These are phyloP conservation scores for Pseudopediastrum boryanum DNA, from an alignment of 139 green algal genomes.

Conservation along the genomic window DNA sequence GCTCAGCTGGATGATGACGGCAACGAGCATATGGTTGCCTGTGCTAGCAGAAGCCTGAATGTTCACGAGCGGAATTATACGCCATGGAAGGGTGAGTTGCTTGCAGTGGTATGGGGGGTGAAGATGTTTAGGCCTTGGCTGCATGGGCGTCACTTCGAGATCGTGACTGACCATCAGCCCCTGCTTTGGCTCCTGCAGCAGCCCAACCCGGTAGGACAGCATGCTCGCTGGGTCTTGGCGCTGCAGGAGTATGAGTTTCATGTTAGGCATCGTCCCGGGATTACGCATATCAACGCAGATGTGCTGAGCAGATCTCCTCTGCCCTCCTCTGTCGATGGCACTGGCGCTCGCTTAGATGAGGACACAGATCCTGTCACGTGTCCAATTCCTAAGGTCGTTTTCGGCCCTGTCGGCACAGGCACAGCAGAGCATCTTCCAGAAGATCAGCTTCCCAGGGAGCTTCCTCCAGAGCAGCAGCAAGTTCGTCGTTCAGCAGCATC, in stretches of 20 bases:
- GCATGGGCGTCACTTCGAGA: constrained; percentile 20
- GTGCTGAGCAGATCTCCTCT: constrained; percentile 1
- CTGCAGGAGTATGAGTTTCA: constrained; percentile 36
- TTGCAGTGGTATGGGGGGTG: constrained; percentile 39
- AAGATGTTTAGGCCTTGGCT: constrained; percentile 38
- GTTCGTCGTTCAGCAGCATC: no score
- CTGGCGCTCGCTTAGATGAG: neutral
- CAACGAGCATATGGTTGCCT: constrained; percentile 41
- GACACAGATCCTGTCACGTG: neutral
- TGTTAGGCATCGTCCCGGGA: constrained; percentile 23
- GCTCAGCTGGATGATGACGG: constrained; percentile 39
- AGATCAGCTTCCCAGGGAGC: no score
- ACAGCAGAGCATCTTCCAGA: no score
- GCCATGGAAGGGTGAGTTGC: constrained; percentile 42
- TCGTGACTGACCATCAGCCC: constrained; percentile 44
- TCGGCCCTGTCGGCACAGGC: no score
- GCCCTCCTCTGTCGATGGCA: neutral
- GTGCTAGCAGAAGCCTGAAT: constrained; percentile 32
- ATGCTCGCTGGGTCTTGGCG: constrained; percentile 37
- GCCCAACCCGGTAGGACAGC: constrained; percentile 23
- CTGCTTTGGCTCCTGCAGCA: constrained; percentile 40
- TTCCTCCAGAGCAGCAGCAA: no score
- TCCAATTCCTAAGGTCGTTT: no score
- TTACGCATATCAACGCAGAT: constrained; percentile 6
- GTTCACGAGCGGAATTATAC: constrained; percentile 33